Conservation (phyloP, 495 filamentous ascomycete genomes). For the Melanomma pulvis-pyrius region DNA sequence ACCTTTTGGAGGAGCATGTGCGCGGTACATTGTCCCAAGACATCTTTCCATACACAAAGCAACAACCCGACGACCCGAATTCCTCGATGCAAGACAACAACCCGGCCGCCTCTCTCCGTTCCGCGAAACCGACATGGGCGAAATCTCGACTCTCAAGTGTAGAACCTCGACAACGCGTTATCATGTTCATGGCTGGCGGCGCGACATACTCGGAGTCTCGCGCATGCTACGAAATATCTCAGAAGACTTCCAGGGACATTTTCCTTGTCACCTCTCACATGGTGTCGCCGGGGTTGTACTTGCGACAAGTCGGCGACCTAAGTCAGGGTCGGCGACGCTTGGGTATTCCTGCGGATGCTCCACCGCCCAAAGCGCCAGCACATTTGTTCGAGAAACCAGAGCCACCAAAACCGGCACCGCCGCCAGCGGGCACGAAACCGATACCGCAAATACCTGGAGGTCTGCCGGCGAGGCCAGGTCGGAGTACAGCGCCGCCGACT, state of each 20-base stretch:
- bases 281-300: slow-evolving; percentile 76
- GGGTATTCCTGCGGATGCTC: slow-evolving; percentile 78
- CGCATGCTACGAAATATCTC: slow-evolving; percentile 84
- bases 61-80: slow-evolving; percentile 65
- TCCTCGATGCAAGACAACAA: slow-evolving; percentile 57
- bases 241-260: slow-evolving; percentile 72
- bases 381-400: slow-evolving; percentile 81
- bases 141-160: slow-evolving; percentile 71
- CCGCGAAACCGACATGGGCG: slow-evolving; percentile 94
- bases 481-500: slow-evolving; percentile 54
- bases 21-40: slow-evolving; percentile 57
- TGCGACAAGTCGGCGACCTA: slow-evolving; percentile 80
- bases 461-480: slow-evolving; percentile 23
- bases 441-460: slow-evolving; percentile 38
- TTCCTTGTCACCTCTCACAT: slow-evolving; percentile 92
- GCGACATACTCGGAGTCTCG: slow-evolving; percentile 90
- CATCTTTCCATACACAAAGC: slow-evolving; percentile 80
- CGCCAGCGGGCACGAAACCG: slow-evolving; percentile 48
- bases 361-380: slow-evolving; percentile 76
- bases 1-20: slow-evolving; percentile 67
- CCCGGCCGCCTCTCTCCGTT: slow-evolving; percentile 76
- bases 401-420: slow-evolving; percentile 49
- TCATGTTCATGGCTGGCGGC: slow-evolving; percentile 95
- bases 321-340: slow-evolving; percentile 72
- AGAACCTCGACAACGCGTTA: slow-evolving; percentile 85